A percentile compares a stretch with the other conserved stretches of the same genome.
phyloP scores from a whole-genome alignment of 306 rosid species.

The Ceratonia siliqua region DNA sequence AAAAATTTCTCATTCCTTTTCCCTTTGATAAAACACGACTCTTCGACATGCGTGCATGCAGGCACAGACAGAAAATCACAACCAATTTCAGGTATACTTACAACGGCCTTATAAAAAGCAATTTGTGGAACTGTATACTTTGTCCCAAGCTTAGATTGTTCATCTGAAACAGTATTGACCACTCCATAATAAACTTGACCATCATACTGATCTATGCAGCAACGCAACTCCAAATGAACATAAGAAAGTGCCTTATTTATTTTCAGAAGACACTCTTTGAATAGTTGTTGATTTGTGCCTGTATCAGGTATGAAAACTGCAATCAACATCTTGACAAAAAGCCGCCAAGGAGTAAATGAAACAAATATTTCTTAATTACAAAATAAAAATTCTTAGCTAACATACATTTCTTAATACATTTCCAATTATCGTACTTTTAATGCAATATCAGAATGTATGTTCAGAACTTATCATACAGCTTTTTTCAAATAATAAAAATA shows the following conservation, averaged over 20 bases:
- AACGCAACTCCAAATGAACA: conserved; percentile 82
- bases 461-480: neutral
- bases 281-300: conserved; percentile 54
- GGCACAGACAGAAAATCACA: conserved; percentile 4
- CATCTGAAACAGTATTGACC: conserved; percentile 82
- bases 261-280: conserved; percentile 69
- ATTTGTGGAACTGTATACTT: conserved; percentile 80
- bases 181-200: conserved; percentile 83
- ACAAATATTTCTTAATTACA: neutral
- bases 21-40: neutral
- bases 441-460: conserved; percentile 7
- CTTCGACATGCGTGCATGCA: neutral
- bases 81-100: conserved; percentile 46
- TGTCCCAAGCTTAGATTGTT: conserved; percentile 86
- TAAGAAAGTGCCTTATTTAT: conserved; percentile 83
- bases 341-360: neutral
- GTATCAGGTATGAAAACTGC: conserved; percentile 20
- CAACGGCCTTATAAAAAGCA: conserved; percentile 92
- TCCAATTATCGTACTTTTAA: conserved; percentile 8
- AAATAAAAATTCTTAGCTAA: neutral
- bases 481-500: too few relatives aligned
- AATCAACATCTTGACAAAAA: conserved; percentile 24
- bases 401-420: neutral
- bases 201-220: conserved; percentile 78
- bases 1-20: neutral